These are phyloP conservation scores for Podaxis sp. DNA, from an alignment of 768 basidiomycete genomes.

Conservation along the genomic window DNA sequence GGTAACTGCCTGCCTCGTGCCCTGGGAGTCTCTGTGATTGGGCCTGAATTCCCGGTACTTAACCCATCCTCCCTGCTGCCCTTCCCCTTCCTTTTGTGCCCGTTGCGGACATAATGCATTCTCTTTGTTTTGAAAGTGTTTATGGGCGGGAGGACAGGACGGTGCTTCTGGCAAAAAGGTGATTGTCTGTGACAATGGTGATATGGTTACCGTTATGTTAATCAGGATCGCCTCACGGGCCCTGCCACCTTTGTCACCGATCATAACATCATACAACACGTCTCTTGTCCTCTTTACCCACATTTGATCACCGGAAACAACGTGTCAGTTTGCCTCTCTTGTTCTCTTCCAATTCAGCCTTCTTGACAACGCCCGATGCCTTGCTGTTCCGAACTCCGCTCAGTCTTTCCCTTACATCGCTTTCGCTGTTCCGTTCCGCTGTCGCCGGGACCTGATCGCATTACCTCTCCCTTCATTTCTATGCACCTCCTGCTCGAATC, in stretches of 20 bases:
- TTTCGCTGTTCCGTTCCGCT: not conserved
- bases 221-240: conserved; percentile 2
- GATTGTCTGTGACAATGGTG: not conserved
- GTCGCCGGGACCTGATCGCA: not conserved
- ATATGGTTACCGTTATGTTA: not conserved
- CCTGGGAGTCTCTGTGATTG: conserved; percentile 24
- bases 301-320: conserved; percentile 6
- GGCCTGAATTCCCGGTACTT: conserved; percentile 17
- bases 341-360: not conserved
- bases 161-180: not conserved
- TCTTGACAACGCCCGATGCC: not conserved
- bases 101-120: not conserved
- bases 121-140: not conserved
- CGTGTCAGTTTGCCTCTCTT: not conserved
- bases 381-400: too few relatives aligned
- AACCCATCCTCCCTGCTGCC: conserved; percentile 15
- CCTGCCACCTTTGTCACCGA: conserved; percentile 3
- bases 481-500: too few relatives aligned
- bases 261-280: not conserved
- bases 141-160: not conserved
- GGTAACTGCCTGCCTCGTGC: conserved; percentile 30
- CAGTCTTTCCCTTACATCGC: not conserved
- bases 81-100: not conserved
- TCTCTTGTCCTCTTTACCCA: not conserved
- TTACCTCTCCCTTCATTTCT: not conserved